A percentile compares a stretch with the other conserved stretches of the same genome.
phyloP scores from a whole-genome alignment of 371 early-diverging fungal species.

The Rhizopus sp. region DNA sequence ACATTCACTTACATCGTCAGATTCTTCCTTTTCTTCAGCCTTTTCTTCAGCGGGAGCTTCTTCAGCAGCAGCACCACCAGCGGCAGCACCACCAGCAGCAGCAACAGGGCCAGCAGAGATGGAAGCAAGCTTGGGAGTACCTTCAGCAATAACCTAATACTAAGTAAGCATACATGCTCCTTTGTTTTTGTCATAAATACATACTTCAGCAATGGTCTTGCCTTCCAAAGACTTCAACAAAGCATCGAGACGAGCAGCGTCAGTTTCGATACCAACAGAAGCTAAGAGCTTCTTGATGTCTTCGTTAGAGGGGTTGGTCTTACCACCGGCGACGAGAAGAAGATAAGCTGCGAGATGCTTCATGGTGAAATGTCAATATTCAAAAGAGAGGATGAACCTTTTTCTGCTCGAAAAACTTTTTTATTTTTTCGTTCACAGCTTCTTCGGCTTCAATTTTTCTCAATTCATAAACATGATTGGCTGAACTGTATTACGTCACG shows the following conservation, averaged over 20 bases:
- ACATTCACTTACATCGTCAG: slow-evolving; percentile 68
- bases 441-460: slow-evolving; percentile 13
- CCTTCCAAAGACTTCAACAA: slow-evolving; percentile 81
- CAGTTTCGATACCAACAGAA: slow-evolving; percentile 91
- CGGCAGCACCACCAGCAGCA: slow-evolving; percentile 59
- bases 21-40: slow-evolving; percentile 76
- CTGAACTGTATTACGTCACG: slow-evolving; percentile 1
- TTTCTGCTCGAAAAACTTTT: slow-evolving; percentile 22
- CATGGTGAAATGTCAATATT: slow-evolving; percentile 58
- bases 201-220: slow-evolving; percentile 82
- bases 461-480: background rate
- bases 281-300: slow-evolving; percentile 81
- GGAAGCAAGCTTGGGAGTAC: slow-evolving; percentile 87
- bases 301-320: slow-evolving; percentile 72
- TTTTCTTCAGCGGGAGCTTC: slow-evolving; percentile 62
- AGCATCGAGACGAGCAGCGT: slow-evolving; percentile 69
- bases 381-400: slow-evolving; percentile 32
- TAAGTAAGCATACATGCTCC: background rate
- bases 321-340: slow-evolving; percentile 87
- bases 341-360: slow-evolving; percentile 96
- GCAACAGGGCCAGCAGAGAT: slow-evolving; percentile 86
- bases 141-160: slow-evolving; percentile 79
- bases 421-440: slow-evolving; percentile 17
- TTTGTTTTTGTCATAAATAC: slow-evolving; percentile 2
- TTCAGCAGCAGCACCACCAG: slow-evolving; percentile 51